Conservation (phyloP, 2,329 filamentous ascomycete genomes). For the Alternaria ethzedia region DNA sequence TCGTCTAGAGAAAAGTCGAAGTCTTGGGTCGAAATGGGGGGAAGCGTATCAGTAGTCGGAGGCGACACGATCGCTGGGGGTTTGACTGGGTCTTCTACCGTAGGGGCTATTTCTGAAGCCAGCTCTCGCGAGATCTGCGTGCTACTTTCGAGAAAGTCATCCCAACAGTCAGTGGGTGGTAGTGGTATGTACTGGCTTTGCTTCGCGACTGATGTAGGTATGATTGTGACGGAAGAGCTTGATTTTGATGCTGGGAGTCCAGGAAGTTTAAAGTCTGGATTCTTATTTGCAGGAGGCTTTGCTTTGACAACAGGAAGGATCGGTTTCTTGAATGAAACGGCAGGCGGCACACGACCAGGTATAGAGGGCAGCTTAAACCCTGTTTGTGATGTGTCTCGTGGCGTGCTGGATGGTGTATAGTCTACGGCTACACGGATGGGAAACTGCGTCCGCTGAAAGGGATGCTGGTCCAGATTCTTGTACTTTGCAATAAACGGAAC, state of each 20-base stretch:
- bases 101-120: slow-evolving; percentile 17
- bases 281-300: slow-evolving; percentile 9
- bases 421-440: slow-evolving; percentile 40
- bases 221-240: background rate
- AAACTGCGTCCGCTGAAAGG: slow-evolving; percentile 41
- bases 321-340: slow-evolving; percentile 14
- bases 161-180: slow-evolving; percentile 36
- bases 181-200: background rate
- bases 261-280: slow-evolving; percentile 35
- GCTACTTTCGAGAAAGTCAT: slow-evolving; percentile 53
- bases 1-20: slow-evolving; percentile 52
- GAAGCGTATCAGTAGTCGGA: slow-evolving; percentile 7
- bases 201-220: background rate
- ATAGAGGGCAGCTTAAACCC: slow-evolving; percentile 32
- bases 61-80: background rate
- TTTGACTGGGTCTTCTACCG: background rate
- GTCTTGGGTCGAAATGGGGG: slow-evolving; percentile 49
- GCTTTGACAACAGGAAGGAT: background rate
- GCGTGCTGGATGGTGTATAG: background rate
- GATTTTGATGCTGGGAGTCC: slow-evolving; percentile 32
- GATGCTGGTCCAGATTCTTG: slow-evolving; percentile 32
- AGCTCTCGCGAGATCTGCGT: slow-evolving; percentile 56
- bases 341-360: slow-evolving; percentile 9
- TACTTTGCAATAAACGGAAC: slow-evolving; percentile 37
- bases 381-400: slow-evolving; percentile 15